Percentiles rank a stretch among this genome's conserved stretches.
Evolutionary conservation across 768 basidiomycete genomes (phyloP).

Genomic region (Lentinula raphanica): DNA sequence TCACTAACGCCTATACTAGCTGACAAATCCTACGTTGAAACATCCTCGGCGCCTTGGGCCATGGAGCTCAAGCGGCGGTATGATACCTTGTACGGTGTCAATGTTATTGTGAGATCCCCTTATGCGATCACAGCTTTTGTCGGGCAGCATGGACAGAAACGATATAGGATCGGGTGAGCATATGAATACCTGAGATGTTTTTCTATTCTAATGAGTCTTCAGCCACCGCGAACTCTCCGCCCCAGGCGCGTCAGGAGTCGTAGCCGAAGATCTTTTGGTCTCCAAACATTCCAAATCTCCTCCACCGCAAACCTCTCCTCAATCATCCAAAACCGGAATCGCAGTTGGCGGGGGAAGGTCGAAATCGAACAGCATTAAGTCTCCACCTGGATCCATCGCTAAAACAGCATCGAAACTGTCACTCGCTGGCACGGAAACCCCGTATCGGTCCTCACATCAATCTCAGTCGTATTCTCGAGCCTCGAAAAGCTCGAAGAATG

Average conservation of each 20-base stretch:
- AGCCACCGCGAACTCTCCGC: constrained; percentile 61
- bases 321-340: constrained; percentile 31
- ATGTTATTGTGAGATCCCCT: constrained; percentile 63
- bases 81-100: constrained; percentile 65
- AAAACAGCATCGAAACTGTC: background rate
- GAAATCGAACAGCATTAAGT: background rate
- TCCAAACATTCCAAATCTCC: constrained; percentile 9
- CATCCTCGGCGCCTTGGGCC: constrained; percentile 69
- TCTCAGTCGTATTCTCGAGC: constrained; percentile 4
- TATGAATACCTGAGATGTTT: background rate
- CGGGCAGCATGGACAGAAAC: constrained; percentile 73
- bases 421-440: background rate
- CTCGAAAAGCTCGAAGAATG: background rate
- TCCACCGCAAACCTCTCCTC: constrained; percentile 31
- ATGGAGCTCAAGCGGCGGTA: constrained; percentile 73
- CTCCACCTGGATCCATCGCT: background rate
- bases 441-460: constrained; percentile 2
- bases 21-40: constrained; percentile 77
- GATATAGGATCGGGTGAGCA: constrained; percentile 75
- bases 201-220: background rate
- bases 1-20: constrained; percentile 30
- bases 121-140: constrained; percentile 79
- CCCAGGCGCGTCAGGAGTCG: constrained; percentile 45
- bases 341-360: background rate
- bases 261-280: constrained; percentile 35